Evolutionary conservation across 2,329 filamentous ascomycete species (phyloP).

Genomic region (Talaromyces albobiverticillius): DNA sequence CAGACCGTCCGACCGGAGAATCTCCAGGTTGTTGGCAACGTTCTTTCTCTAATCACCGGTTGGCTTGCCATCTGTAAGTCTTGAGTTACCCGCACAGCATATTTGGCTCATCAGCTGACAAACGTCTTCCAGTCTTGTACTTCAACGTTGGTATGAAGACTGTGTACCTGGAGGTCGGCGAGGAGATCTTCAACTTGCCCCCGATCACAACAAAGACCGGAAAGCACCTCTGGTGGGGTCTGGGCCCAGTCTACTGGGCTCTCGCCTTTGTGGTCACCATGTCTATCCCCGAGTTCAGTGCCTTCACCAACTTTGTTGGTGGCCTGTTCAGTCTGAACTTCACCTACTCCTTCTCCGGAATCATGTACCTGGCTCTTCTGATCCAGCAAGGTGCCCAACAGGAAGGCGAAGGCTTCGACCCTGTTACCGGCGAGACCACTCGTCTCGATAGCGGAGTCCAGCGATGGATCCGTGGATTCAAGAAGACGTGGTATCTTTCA

Average conservation of each 20-base stretch:
- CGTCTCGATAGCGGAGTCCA: background rate
- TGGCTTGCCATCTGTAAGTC: background rate
- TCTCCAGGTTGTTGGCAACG: background rate
- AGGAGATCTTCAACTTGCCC: background rate
- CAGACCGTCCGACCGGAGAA: background rate
- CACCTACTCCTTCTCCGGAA: background rate
- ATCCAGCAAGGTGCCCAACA: background rate
- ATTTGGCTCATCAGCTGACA: background rate
- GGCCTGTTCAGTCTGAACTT: background rate
- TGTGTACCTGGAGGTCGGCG: background rate
- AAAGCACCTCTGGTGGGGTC: background rate
- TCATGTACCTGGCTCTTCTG: background rate
- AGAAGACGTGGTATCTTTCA: background rate
- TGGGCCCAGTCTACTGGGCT: background rate
- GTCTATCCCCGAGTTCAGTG: background rate
- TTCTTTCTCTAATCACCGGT: background rate
- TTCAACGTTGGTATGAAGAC: background rate
- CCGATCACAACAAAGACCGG: background rate
- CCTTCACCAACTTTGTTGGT: background rate
- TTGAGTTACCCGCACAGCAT: background rate
- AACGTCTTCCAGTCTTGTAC: background rate
- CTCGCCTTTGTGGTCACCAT: background rate
- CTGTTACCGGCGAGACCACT: background rate
- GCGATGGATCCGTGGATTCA: background rate
- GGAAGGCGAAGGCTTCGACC: background rate